Evolutionary conservation across 176 grass and related monocot genomes (phyloP).

Genomic region (Paspalum notatum): DNA sequence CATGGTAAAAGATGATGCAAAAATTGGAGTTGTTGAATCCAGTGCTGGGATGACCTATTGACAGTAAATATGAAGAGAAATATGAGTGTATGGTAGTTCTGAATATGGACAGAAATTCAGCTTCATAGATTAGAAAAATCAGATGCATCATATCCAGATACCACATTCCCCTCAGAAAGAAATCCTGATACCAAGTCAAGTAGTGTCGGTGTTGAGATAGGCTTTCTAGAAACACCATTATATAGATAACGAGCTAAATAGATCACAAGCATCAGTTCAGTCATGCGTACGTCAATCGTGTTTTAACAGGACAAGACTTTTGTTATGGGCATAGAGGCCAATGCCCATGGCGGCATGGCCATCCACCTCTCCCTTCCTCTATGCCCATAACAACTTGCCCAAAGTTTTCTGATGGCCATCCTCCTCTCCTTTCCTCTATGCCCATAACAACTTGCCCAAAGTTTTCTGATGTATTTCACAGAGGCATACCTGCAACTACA

Average conservation of each 20-base stretch:
- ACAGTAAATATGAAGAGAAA: slow-evolving; percentile 37
- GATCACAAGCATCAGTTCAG: slow-evolving; percentile 10
- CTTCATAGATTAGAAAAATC: slow-evolving; percentile 23
- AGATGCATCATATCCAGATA: slow-evolving; percentile 23
- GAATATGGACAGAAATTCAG: not conserved
- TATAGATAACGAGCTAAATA: slow-evolving; percentile 21
- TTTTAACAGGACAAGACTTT: not conserved
- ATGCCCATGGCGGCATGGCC: too few species aligned
- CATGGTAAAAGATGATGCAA: slow-evolving; percentile 94
- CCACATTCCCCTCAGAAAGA: not conserved
- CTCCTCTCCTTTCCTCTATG: not conserved
- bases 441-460: not conserved
- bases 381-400: not conserved
- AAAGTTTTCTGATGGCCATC: not conserved
- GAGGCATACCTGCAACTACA: not conserved
- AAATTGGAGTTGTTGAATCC: slow-evolving; percentile 91
- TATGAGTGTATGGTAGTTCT: slow-evolving; percentile 23
- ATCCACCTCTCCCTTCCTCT: not conserved
- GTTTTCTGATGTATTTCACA: not conserved
- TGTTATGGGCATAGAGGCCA: too few species aligned
- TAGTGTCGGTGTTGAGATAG: not conserved
- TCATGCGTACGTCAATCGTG: not conserved
- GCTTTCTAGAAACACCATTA: slow-evolving; percentile 12
- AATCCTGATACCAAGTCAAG: slow-evolving; percentile 9
- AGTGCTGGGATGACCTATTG: slow-evolving; percentile 94